Base-by-base conservation (phyloP, 352 stramenopile species). In the Pythium myriotylum region DNA sequence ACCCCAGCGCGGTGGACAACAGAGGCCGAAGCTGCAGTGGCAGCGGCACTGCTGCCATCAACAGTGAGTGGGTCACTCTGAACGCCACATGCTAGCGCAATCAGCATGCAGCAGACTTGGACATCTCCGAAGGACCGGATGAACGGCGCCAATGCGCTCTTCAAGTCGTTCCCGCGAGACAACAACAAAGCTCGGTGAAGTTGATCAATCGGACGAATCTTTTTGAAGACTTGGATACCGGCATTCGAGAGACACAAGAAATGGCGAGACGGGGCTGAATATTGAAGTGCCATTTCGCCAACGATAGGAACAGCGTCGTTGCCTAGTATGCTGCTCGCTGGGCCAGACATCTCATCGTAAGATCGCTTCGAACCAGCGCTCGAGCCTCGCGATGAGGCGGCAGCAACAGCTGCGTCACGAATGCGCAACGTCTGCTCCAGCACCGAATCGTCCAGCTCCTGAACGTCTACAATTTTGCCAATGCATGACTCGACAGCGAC, bases 161-260 rank as follows among this genome's bases (percentile, higher is more conserved):
- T 89, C 4, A 91, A 55, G 32, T 94, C 78, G 33, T 83, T 86
- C 14, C 83, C 78, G n/a, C 81, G 79, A 19, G 84, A 68, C 7
- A 88, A 65, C 39, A 92, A 41, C 45, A 97, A 60, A 17, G 89
- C 71, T 17, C 80, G 81, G 47, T 94, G 86, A 27, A 97, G 68
- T 46, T 96, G 79, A 56, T 97, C 91, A 20, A 96, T 77, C 9
- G 91, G 91, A 4, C 91, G 82, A 37, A 96, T 84, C 67, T 97
- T 97, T 66, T 92, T 89, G 59, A 96, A 92, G 17, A 95, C 77
- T 65, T 97, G 89, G 67, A 97, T 89, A 19, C 88, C 88, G 0
- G 79, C 66, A 48, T 86, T 93, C 12, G 87, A 96, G 24, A 97
- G 63, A 35, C 87, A 94, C 23, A 97, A 52, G 58, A 97, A 91